Evolutionary conservation across 1,139 yeast species (phyloP).

Genomic region (Meyerozyma smithsonii): DNA sequence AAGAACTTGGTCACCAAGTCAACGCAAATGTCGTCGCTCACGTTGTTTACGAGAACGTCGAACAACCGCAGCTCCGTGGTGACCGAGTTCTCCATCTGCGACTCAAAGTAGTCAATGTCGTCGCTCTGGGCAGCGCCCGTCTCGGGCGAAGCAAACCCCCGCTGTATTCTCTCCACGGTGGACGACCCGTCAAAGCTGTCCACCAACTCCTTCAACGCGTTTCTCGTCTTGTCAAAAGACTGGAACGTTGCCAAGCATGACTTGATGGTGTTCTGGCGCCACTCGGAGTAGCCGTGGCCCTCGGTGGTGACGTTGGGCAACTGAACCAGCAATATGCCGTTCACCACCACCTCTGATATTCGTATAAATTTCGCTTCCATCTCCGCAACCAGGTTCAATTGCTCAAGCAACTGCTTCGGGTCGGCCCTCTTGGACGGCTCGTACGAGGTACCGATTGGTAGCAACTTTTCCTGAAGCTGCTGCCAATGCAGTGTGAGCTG

Average conservation of each 20-base stretch:
- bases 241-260: slow-evolving; percentile 1
- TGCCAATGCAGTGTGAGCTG: neutral
- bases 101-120: neutral
- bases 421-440: neutral
- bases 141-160: neutral
- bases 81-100: neutral
- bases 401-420: neutral
- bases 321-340: neutral
- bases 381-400: neutral
- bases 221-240: neutral
- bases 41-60: slow-evolving; percentile 1
- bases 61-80: neutral
- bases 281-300: neutral
- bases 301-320: neutral
- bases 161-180: neutral
- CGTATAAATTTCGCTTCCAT: neutral
- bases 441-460: neutral
- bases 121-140: neutral
- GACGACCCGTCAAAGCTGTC: neutral
- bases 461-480: neutral
- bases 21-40: neutral
- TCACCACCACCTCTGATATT: neutral
- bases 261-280: neutral
- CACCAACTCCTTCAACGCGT: neutral
- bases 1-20: neutral